Base-by-base conservation (phyloP, 2,329 filamentous ascomycete genomes). In the Venturia asperata region DNA sequence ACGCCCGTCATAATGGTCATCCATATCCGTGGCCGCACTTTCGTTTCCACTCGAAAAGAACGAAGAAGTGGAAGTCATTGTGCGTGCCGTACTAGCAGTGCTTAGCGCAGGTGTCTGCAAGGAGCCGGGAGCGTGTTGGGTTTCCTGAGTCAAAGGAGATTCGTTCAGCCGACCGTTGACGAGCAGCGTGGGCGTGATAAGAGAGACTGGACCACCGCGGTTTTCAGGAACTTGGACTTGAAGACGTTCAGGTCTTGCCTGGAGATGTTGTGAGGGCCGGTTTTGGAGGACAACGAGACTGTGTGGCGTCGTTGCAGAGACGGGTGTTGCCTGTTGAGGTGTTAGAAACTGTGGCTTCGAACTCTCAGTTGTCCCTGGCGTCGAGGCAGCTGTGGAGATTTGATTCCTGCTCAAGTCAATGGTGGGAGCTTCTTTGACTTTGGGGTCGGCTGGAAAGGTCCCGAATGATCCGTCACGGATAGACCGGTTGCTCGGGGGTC, bases 401-500 rank as follows among this genome's bases (percentile, higher is more conserved):
- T 13, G 78, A 74, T 74, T 79, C 41, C 79, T 74, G 39, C 74
- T 71, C 34, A 80, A 74, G 41, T 79, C 78, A 41, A 80, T 78
- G 6, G 77, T 79, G 15, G 79, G 76, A 6, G 77, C 77, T 68
- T 79, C 77, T 69, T 77, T 82, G 45, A 75, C 78, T 56, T 75
- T 75, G 39, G 84, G 82, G 68, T 85, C 85, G 17, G 83, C 85
- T 3, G 87, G 86, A 68, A 89, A 89, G 0, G 88, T 87, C 5
- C 86, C 86, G 69, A 87, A 90, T 0, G 88, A 85, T 0, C 85
- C 85, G 68, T 90, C 86, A 17, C 84, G 81, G 0, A 82, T 81
- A n/a, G 81, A 83, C 34, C 86, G 83, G 70, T 88, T 90, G 65
- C 87, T 89, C 0, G 91, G 90, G 52, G 92, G 92, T 66, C 92